Conservation (phyloP, 2,329 filamentous ascomycete species). For the Tolypocladium guangdongense region DNA sequence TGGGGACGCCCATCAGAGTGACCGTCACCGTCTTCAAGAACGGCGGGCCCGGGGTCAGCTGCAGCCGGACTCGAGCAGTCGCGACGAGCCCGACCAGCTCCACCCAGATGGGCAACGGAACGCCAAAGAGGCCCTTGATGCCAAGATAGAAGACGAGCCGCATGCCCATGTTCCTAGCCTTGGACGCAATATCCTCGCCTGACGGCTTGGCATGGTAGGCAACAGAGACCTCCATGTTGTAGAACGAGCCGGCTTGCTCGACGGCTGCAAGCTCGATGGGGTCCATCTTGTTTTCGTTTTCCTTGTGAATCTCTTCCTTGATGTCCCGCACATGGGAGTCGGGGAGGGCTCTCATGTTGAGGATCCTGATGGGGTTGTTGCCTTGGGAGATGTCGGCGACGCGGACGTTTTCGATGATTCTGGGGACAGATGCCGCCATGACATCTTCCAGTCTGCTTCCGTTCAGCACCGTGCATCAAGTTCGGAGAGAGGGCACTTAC, state of each 20-base stretch:
- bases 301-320: conserved; percentile 67
- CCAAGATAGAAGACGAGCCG: conserved; percentile 90
- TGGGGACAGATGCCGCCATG: conserved; percentile 90
- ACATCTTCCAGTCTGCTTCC: conserved; percentile 50
- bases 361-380: conserved; percentile 76
- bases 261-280: conserved; percentile 79
- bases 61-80: conserved; percentile 70
- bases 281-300: conserved; percentile 73
- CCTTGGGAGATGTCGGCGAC: conserved; percentile 94
- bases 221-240: conserved; percentile 84
- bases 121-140: conserved; percentile 76
- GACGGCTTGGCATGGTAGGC: conserved; percentile 83
- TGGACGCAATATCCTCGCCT: conserved; percentile 58
- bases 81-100: conserved; percentile 86
- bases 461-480: conserved; percentile 3
- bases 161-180: conserved; percentile 95
- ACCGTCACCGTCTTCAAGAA: conserved; percentile 89
- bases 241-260: conserved; percentile 83
- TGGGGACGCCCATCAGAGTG: conserved; percentile 87
- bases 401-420: conserved; percentile 85
- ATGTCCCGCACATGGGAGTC: conserved; percentile 72
- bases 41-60: conserved; percentile 81
- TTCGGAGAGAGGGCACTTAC: conserved; percentile 12
- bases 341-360: conserved; percentile 73
- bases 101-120: conserved; percentile 79